Evolutionary conservation across 148 eudicot genomes (phyloP).

Genomic region (Beta vulgaris): DNA sequence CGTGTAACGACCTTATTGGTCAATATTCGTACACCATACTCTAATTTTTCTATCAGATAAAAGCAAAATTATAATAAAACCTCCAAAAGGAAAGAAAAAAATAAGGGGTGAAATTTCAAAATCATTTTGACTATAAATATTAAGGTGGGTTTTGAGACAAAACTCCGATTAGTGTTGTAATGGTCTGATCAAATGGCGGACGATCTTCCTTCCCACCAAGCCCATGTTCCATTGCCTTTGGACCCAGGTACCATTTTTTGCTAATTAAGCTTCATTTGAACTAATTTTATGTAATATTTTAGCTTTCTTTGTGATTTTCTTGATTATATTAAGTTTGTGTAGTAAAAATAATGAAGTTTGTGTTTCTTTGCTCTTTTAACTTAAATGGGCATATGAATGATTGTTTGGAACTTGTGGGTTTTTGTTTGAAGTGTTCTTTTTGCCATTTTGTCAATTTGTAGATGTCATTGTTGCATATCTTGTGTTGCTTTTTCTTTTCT

Average conservation of each 20-base stretch:
- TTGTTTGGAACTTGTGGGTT: conserved; percentile 11
- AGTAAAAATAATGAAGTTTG: not conserved
- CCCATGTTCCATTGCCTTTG: conserved; percentile 57
- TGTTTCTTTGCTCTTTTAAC: conserved; percentile 9
- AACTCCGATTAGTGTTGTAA: conserved; percentile 28
- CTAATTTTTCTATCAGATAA: not conserved
- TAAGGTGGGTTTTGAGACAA: conserved; percentile 21
- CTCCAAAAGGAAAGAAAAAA: not conserved
- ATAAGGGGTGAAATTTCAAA: conserved; percentile 28
- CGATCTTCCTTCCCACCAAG: conserved; percentile 42
- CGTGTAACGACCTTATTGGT: not conserved
- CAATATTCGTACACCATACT: not conserved
- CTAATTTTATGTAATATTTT: not conserved
- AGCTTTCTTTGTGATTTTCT: conserved; percentile 4
- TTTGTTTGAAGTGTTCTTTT: conserved; percentile 24
- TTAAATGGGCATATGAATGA: conserved; percentile 13
- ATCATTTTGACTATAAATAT: conserved; percentile 24
- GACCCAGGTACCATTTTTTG: conserved; percentile 42
- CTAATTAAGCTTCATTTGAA: not conserved
- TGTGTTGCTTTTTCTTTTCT: not conserved
- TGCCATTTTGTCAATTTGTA: conserved; percentile 11
- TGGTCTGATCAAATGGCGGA: conserved; percentile 72
- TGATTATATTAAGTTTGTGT: not conserved
- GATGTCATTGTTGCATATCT: conserved; percentile 15
- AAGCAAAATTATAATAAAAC: not conserved